Evolutionary conservation across 139 green algal genomes (phyloP).

Genomic region (Edaphochlamys debaryana): DNA sequence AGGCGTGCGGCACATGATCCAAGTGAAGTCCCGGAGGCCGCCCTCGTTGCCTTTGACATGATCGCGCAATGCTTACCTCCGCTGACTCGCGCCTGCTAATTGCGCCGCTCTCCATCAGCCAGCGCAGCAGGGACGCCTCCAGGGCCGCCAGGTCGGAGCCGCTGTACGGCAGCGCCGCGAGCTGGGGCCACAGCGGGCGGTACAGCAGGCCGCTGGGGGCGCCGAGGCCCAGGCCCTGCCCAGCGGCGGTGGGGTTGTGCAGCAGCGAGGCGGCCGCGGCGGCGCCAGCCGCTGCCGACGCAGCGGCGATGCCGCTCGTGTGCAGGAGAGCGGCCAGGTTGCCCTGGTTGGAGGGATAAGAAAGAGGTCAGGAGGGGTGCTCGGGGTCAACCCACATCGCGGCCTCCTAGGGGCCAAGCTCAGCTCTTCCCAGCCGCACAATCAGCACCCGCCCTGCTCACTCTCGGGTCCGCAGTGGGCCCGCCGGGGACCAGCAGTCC

Average conservation of each 20-base stretch:
- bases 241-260: background rate
- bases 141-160: conserved; percentile 9
- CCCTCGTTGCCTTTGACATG: no score
- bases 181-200: conserved; percentile 25
- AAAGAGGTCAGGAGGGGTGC: no score
- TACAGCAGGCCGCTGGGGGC: conserved; percentile 6
- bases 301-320: no score
- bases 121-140: conserved; percentile 39
- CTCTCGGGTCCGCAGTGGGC: background rate
- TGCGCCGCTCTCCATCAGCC: conserved; percentile 37
- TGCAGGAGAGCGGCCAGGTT: background rate
- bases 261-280: background rate
- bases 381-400: no score
- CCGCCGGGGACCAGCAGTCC: background rate
- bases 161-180: conserved; percentile 29
- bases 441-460: background rate
- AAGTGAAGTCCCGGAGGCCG: no score
- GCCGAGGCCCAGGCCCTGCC: no score
- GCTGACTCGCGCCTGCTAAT: conserved; percentile 28
- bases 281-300: background rate
- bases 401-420: no score
- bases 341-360: no score
- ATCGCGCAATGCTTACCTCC: conserved; percentile 4
- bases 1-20: background rate
- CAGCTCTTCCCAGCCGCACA: no score